These are phyloP conservation scores for Cystofilobasidium capitatum DNA, from an alignment of 768 basidiomycete genomes.

Conservation along the genomic window DNA sequence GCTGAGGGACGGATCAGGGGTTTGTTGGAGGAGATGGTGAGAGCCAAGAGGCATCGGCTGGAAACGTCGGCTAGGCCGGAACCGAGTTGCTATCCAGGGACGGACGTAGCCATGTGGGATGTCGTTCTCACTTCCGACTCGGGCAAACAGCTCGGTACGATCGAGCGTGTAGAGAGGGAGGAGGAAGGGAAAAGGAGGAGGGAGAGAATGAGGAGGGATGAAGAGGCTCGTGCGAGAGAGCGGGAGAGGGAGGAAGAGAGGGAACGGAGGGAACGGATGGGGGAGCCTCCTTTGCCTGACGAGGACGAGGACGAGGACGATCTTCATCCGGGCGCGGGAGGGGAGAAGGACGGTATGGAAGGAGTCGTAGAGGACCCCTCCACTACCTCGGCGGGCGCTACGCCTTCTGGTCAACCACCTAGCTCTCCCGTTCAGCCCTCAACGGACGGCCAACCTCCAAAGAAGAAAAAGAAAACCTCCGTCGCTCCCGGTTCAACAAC, in stretches of 20 bases:
- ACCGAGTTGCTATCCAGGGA: constrained; percentile 37
- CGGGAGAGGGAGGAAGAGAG: constrained; percentile 58
- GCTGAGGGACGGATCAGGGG: constrained; percentile 46
- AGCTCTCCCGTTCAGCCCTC: too few species aligned
- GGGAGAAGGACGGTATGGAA: background rate
- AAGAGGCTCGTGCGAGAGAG: constrained; percentile 80
- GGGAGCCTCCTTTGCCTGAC: constrained; percentile 40
- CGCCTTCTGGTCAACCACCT: too few species aligned
- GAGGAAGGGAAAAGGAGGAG: constrained; percentile 66
- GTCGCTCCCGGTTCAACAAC: too few species aligned
- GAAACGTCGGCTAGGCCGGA: too few species aligned
- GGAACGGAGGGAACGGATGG: constrained; percentile 33
- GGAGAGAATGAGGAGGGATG: constrained; percentile 63
- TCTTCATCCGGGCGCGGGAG: constrained; percentile 34
- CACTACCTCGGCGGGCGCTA: too few species aligned
- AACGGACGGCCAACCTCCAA: background rate
- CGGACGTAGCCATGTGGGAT: constrained; percentile 65
- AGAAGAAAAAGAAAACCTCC: constrained; percentile 21
- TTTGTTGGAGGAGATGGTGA: constrained; percentile 29
- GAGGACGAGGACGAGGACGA: constrained; percentile 32
- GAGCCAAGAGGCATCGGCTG: constrained; percentile 45
- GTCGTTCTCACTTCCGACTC: constrained; percentile 67
- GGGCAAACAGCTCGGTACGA: constrained; percentile 60
- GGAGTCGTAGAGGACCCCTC: constrained; percentile 4
- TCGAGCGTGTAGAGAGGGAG: constrained; percentile 72